Conservation (phyloP, 345 rosid genomes). For the Toxicodendron radicans region DNA sequence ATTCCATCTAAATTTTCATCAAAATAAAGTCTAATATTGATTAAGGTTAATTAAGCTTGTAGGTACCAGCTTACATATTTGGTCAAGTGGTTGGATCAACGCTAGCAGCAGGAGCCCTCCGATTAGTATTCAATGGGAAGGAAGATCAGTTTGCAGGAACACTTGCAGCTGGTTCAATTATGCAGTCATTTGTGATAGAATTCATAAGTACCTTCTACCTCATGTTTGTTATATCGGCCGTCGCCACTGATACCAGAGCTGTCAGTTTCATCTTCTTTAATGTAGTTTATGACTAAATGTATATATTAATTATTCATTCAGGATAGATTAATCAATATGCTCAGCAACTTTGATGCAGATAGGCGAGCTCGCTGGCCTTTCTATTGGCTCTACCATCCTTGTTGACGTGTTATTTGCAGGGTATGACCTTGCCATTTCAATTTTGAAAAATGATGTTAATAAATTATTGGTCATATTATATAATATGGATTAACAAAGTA, state of each 20-base stretch:
- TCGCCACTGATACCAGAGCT: conserved; percentile 88
- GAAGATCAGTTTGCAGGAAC: conserved; percentile 77
- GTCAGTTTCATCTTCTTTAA: conserved; percentile 35
- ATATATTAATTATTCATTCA: no score
- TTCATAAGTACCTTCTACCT: conserved; percentile 91
- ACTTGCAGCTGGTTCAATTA: conserved; percentile 53
- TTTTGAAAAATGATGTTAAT: not conserved
- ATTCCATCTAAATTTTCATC: no score
- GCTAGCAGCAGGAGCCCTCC: conserved; percentile 72
- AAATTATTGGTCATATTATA: no score
- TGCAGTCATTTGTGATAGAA: conserved; percentile 77
- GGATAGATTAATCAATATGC: no score
- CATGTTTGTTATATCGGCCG: conserved; percentile 83
- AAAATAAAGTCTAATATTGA: no score
- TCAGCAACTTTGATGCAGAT: conserved; percentile 37
- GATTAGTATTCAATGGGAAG: conserved; percentile 59
- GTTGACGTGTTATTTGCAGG: conserved; percentile 81
- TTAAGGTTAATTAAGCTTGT: not conserved
- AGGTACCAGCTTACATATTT: conserved; percentile 70
- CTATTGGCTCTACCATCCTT: conserved; percentile 78
- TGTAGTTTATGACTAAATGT: not conserved
- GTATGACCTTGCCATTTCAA: conserved; percentile 32
- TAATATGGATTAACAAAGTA: no score
- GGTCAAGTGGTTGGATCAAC: conserved; percentile 74
- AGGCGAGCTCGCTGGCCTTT: conserved; percentile 95